Evolutionary conservation across 208 protist species (phyloP).

Genomic region (Perkinsela sp.): DNA sequence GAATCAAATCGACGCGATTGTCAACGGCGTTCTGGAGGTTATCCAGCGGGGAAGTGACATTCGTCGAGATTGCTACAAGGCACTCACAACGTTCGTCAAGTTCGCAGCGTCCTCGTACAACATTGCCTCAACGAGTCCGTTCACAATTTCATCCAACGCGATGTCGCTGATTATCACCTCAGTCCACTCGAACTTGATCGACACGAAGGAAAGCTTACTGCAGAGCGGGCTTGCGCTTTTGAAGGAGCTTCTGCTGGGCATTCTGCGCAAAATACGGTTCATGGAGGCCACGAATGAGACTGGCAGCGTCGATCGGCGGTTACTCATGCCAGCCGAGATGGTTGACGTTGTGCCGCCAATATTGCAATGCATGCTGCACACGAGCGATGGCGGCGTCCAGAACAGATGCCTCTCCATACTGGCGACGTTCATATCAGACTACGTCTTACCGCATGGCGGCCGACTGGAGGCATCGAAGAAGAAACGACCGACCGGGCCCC

Average conservation of each 20-base stretch:
- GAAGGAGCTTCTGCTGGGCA: neutral
- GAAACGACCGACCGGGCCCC: neutral
- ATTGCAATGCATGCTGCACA: neutral
- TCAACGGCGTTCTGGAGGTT: neutral
- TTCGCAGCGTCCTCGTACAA: neutral
- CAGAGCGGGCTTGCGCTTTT: neutral
- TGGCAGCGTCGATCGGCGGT: neutral
- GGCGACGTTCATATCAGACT: neutral
- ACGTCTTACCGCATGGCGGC: neutral
- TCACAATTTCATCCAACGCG: neutral
- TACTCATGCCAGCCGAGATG: neutral
- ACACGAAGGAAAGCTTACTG: neutral
- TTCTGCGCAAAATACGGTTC: neutral
- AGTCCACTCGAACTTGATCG: neutral
- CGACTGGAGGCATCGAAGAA: neutral
- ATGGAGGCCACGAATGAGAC: neutral
- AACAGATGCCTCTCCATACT: neutral
- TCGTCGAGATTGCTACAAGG: neutral
- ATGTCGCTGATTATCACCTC: neutral
- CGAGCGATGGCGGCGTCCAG: neutral
- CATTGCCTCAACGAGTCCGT: neutral
- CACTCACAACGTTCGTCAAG: neutral
- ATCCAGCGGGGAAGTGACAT: neutral
- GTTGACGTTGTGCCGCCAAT: neutral
- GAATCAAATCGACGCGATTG: neutral